A percentile compares a stretch with the other conserved stretches of the same genome.
These are phyloP conservation scores for Candida patagonica DNA, from an alignment of 805 yeast genomes.

Conservation along the genomic window DNA sequence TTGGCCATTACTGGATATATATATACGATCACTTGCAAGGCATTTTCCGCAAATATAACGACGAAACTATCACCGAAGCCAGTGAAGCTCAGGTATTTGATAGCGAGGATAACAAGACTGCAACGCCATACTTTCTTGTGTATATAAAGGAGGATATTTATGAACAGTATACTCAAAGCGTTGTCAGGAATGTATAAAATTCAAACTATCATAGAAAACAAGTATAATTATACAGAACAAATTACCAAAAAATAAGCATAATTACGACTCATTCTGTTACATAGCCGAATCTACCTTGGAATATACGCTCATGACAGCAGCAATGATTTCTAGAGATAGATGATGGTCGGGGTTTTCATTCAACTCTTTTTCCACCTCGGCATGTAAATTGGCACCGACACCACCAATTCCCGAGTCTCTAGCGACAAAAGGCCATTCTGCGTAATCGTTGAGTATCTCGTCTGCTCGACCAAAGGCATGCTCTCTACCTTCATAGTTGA, in stretches of 20 bases:
- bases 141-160: constrained; percentile 60
- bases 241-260: not conserved
- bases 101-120: constrained; percentile 49
- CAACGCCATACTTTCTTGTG: constrained; percentile 89
- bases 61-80: constrained; percentile 86
- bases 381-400: constrained; percentile 59
- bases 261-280: constrained; percentile 26
- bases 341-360: constrained; percentile 43
- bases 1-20: constrained; percentile 96
- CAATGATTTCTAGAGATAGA: constrained; percentile 75
- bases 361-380: constrained; percentile 40
- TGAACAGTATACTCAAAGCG: constrained; percentile 21
- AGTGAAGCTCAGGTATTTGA: constrained; percentile 35
- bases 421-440: constrained; percentile 74
- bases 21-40: constrained; percentile 63
- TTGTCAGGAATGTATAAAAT: constrained; percentile 15
- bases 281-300: constrained; percentile 86
- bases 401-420: constrained; percentile 38
- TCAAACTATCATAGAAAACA: not conserved
- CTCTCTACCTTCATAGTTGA: constrained; percentile 83
- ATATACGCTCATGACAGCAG: constrained; percentile 86
- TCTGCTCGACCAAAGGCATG: constrained; percentile 92
- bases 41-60: constrained; percentile 83
- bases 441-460: constrained; percentile 69
- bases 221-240: too few species aligned